Conservation (phyloP, 371 early-diverging fungal species). For the Apophysomyces elegans region DNA sequence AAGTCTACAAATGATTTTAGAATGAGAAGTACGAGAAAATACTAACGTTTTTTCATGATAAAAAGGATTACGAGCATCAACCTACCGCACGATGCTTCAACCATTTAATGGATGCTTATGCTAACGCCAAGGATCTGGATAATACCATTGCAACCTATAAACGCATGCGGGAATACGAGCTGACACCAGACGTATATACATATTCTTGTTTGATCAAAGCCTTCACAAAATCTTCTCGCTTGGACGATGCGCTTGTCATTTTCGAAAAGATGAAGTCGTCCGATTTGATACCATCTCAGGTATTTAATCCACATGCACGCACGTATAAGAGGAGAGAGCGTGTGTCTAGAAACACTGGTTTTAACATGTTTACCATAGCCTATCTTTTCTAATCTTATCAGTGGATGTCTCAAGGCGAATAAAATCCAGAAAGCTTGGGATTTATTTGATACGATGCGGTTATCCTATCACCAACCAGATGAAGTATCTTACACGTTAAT, state of each 20-base stretch:
- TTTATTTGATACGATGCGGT: slow-evolving; percentile 88
- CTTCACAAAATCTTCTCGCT: slow-evolving; percentile 55
- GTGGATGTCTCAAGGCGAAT: slow-evolving; percentile 76
- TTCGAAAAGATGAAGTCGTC: slow-evolving; percentile 73
- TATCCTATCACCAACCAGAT: slow-evolving; percentile 78
- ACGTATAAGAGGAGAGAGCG: no score
- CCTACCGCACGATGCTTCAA: slow-evolving; percentile 74
- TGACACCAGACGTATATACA: slow-evolving; percentile 66
- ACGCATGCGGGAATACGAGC: slow-evolving; percentile 37
- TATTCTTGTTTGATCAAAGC: slow-evolving; percentile 79
- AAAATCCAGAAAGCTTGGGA: slow-evolving; percentile 85
- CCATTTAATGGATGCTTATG: slow-evolving; percentile 83
- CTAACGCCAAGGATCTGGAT: slow-evolving; percentile 67
- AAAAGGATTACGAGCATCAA: slow-evolving; percentile 53
- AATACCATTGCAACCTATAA: slow-evolving; percentile 63
- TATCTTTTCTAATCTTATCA: slow-evolving; percentile 80
- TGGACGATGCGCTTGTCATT: slow-evolving; percentile 76
- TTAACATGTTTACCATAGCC: slow-evolving; percentile 32
- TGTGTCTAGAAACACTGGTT: not conserved
- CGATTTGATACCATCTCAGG: slow-evolving; percentile 50
- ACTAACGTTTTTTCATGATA: not conserved
- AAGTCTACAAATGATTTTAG: not conserved
- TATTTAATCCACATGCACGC: slow-evolving; percentile 3
- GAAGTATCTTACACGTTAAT: slow-evolving; percentile 82
- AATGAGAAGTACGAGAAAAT: not conserved